Conservation (phyloP, 2,329 filamentous ascomycete genomes). For the Periconia sp. region DNA sequence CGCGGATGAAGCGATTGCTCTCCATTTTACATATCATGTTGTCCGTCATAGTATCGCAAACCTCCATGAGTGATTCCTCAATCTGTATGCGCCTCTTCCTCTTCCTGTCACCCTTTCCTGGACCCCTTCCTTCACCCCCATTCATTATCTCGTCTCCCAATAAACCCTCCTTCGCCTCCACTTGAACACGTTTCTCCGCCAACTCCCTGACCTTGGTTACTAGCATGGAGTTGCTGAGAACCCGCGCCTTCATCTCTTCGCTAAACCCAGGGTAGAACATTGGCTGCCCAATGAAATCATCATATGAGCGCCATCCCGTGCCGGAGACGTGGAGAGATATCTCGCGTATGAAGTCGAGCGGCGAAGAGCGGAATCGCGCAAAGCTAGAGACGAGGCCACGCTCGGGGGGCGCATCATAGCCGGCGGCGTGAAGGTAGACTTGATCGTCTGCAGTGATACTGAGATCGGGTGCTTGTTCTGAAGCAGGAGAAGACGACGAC, state of each 20-base stretch:
- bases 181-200: slow-evolving; percentile 70
- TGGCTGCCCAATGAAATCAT: slow-evolving; percentile 84
- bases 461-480: slow-evolving; percentile 47
- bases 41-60: slow-evolving; percentile 84
- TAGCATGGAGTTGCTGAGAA: slow-evolving; percentile 75
- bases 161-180: slow-evolving; percentile 77
- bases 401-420: slow-evolving; percentile 54
- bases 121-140: slow-evolving; percentile 34
- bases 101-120: slow-evolving; percentile 56
- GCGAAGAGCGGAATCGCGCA: slow-evolving; percentile 77
- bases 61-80: slow-evolving; percentile 72
- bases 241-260: slow-evolving; percentile 80
- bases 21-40: slow-evolving; percentile 99
- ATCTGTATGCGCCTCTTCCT: slow-evolving; percentile 70
- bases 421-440: slow-evolving; percentile 49
- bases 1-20: slow-evolving; percentile 86
- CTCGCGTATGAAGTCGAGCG: slow-evolving; percentile 83
- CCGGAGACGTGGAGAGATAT: slow-evolving; percentile 91
- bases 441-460: slow-evolving; percentile 49
- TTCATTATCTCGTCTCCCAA: slow-evolving; percentile 48
- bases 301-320: slow-evolving; percentile 93
- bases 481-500: slow-evolving; percentile 17
- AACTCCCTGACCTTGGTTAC: slow-evolving; percentile 74
- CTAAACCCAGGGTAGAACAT: slow-evolving; percentile 92
- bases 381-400: slow-evolving; percentile 78